Percentiles rank a stretch among this genome's conserved stretches.
Conservation (phyloP, 768 basidiomycete species). For the Suillus decipiens region DNA sequence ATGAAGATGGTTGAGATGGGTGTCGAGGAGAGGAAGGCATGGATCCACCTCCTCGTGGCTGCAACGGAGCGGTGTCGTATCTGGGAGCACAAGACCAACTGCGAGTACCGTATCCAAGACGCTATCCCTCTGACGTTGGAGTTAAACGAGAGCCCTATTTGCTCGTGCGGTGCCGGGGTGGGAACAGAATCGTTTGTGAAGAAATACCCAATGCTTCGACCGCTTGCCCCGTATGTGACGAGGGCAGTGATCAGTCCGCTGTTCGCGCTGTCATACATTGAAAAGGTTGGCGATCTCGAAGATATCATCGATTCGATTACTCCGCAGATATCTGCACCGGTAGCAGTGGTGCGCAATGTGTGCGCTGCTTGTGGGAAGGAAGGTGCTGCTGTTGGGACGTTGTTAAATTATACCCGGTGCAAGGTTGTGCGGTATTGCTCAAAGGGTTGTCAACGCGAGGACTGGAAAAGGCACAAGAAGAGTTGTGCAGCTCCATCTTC, state of each 20-base stretch:
- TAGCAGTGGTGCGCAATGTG: background rate
- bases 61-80: slow-evolving; percentile 54
- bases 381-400: slow-evolving; percentile 27
- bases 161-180: slow-evolving; percentile 55
- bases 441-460: slow-evolving; percentile 43
- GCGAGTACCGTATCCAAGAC: slow-evolving; percentile 45
- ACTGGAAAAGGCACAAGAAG: slow-evolving; percentile 50
- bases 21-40: slow-evolving; percentile 41
- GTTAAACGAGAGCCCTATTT: slow-evolving; percentile 44
- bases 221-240: slow-evolving; percentile 45
- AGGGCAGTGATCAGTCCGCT: slow-evolving; percentile 54
- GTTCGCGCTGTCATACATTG: slow-evolving; percentile 53
- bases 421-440: slow-evolving; percentile 45
- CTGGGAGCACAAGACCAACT: slow-evolving; percentile 48
- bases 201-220: slow-evolving; percentile 33
- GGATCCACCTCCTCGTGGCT: slow-evolving; percentile 54
- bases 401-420: slow-evolving; percentile 40
- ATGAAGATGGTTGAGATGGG: slow-evolving; percentile 9
- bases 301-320: background rate
- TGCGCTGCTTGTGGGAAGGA: slow-evolving; percentile 27
- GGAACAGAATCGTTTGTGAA: slow-evolving; percentile 40
- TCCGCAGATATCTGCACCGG: background rate
- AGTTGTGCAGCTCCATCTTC: slow-evolving; percentile 23
- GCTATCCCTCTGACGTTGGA: slow-evolving; percentile 41
- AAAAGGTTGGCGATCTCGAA: slow-evolving; percentile 32